Evolutionary conservation across 768 basidiomycete species (phyloP), one percentile per base, ranked within the genome.

Genomic region (Hortiboletus campestris): DNA sequence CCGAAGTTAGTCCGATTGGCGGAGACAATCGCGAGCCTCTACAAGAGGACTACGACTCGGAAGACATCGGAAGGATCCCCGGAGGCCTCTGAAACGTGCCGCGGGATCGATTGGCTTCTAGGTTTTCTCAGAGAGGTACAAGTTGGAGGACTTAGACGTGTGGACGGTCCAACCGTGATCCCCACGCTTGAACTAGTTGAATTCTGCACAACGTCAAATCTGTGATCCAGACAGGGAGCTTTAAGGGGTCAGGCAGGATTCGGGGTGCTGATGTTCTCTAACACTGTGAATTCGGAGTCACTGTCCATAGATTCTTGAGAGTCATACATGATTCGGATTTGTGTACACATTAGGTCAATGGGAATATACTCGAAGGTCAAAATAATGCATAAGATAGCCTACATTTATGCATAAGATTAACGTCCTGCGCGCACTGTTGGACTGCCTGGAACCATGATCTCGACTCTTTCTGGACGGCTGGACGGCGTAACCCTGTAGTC

Each of bases 1-100:
- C 52, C 66, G 2, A 71, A 72, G 50, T 47, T 64, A 28, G 63
- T 1, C 34, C 28, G 40, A 1, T 43, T 74, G 3, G 62, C 62
- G 11, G 59, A 65, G 10, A 58, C 60, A 2, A 62, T 66, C 2
- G 56, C 59, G 1, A 53, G 54, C 2, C 64, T 61, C 16, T 57
- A 71, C 43, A 36, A 49, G 2, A 60, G 44, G 39, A 61, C 66
- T 9, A n/a, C 66, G n/a, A n/a, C n/a, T n/a, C n/a, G n/a, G n/a
- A 48, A 59, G 42, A 72, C 63, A n/a, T 48, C 66, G 41, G 49
- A 38, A 42, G 48, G 32, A 19, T 57, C 51, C 32, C 32, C 31
- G 1, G 49, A 20, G 10, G 63, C 62, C 7, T 45, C 34, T 22
- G 49, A 57, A 0, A 48, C 44, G 1, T 56, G 31, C 14, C 2